Evolutionary conservation across 768 basidiomycete genomes (phyloP), one percentile per base, ranked within the genome.

Genomic region (Podaxis mareebaensis): DNA sequence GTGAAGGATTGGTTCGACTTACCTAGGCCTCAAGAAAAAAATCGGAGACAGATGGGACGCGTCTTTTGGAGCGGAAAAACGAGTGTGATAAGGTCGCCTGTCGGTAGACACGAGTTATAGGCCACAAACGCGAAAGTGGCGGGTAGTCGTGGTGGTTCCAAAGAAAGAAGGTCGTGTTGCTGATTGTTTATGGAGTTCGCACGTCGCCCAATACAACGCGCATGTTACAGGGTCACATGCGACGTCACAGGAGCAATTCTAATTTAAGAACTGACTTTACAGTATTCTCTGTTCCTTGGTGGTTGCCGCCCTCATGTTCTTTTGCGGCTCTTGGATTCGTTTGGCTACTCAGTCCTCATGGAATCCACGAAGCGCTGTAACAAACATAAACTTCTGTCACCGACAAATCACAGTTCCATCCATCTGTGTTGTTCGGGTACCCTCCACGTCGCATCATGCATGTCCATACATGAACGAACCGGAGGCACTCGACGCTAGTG

Each of bases 141-240:
- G 65, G 64, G 60, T 65, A 66, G 67, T 76, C 72, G 76, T 79
- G 77, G 75, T 77, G 79, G 79, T 78, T 74, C 77, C 74, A 75
- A 78, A 77, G 76, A 76, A 74, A 76, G 77, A 69, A 60, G 56
- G 46, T 39, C 64, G 66, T 76, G 73, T 76, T 76, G 72, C 68
- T 66, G 67, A 66, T 68, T 77, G 71, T 77, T 79, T 78, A 73
- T 69, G 67, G 68, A 67, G 64, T 68, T 65, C 68, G n/a, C 67
- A 65, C 70, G 54, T 61, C 11, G 38, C 54, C 42, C 26, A 60
- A 53, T 58, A 60, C 59, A 59, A 52, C 63, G 58, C 63, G 64
- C 33, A 2, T 44, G 60, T 53, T 52, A 56, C 61, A 52, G 49
- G 36, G 49, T 63, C 61, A 63, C 61, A 63, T 63, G 61, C 22